Conservation (phyloP, 2,329 filamentous ascomycete genomes). For the Tolypocladium inflatum region DNA sequence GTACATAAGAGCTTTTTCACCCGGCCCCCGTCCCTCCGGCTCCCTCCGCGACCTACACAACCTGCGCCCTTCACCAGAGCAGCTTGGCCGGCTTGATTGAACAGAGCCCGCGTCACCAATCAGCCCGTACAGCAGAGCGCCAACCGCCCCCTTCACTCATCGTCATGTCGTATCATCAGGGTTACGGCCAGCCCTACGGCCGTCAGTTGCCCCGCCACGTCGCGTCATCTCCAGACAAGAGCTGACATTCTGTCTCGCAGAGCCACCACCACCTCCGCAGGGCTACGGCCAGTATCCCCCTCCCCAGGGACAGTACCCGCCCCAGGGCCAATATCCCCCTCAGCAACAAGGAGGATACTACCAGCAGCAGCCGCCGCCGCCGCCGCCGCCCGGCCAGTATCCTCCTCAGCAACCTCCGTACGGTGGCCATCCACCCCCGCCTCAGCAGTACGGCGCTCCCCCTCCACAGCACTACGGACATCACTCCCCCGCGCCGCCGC, state of each 20-base stretch:
- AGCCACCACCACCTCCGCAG: constrained; percentile 26
- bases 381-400: constrained; percentile 13
- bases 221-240: neutral
- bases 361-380: constrained; percentile 15
- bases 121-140: neutral
- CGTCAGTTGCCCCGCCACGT: constrained; percentile 18
- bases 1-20: neutral
- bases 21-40: neutral
- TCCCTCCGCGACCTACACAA: neutral
- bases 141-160: neutral
- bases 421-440: constrained; percentile 7
- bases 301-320: constrained; percentile 15
- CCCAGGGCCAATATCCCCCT: constrained; percentile 19
- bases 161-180: constrained; percentile 27
- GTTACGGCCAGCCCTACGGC: constrained; percentile 19
- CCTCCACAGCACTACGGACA: constrained; percentile 15
- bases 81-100: neutral
- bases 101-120: neutral
- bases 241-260: constrained; percentile 7
- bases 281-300: constrained; percentile 29
- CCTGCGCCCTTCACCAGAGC: neutral
- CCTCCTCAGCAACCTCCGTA: constrained; percentile 16
- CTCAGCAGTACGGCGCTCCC: constrained; percentile 19
- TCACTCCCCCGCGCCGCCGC: constrained; percentile 7
- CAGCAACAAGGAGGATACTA: constrained; percentile 18